Evolutionary conservation across 179 eudicot species (phyloP).

Genomic region (Silene vulgaris): DNA sequence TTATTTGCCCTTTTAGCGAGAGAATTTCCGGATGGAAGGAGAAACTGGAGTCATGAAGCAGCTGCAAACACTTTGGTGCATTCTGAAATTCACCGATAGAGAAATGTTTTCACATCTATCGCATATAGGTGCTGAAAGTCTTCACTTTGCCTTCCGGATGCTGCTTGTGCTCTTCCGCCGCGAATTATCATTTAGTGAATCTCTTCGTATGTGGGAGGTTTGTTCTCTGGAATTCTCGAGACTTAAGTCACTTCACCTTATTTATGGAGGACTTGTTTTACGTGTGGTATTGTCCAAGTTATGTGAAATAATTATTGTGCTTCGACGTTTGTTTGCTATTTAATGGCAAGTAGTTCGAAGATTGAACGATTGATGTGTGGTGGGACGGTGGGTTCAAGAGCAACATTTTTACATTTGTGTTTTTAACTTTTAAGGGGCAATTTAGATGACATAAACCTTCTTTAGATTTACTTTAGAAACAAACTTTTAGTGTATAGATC

Average conservation of each 20-base stretch:
- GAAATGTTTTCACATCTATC: constrained; percentile 89
- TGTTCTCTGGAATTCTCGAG: constrained; percentile 34
- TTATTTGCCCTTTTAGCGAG: constrained; percentile 48
- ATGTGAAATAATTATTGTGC: not conserved
- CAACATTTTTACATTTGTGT: not conserved
- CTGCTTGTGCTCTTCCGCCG: constrained; percentile 91
- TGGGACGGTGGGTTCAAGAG: not conserved
- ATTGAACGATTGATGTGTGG: not conserved
- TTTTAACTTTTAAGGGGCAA: not conserved
- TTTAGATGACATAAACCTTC: not conserved
- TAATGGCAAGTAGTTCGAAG: not conserved
- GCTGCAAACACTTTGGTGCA: constrained; percentile 80
- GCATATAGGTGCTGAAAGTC: constrained; percentile 93
- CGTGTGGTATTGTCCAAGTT: constrained; percentile 4
- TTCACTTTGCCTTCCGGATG: constrained; percentile 98
- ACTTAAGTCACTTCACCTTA: not conserved
- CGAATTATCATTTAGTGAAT: constrained; percentile 84
- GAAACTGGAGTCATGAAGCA: constrained; percentile 98
- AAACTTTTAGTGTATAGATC: not conserved
- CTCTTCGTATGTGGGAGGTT: constrained; percentile 99
- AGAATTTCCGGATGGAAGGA: constrained; percentile 92
- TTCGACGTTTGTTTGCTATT: not conserved
- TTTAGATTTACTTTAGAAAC: not conserved
- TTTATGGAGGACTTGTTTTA: constrained; percentile 1
- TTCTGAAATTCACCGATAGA: constrained; percentile 69